Evolutionary conservation across 768 basidiomycete species (phyloP).

Genomic region (Mycena galopus): DNA sequence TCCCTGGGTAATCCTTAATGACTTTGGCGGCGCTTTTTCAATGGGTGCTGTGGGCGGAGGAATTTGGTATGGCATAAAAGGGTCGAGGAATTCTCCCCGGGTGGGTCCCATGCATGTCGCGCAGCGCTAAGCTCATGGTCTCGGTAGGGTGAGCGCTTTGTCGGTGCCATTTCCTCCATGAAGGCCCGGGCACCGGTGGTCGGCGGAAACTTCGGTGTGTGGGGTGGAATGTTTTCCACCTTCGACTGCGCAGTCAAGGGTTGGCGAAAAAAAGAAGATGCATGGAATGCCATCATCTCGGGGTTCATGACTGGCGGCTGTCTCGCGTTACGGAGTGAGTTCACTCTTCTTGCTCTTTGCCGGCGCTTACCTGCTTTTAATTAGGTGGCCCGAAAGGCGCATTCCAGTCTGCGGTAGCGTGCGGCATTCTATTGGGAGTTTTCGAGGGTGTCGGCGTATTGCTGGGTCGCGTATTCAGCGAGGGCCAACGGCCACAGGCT

Average conservation of each 20-base stretch:
- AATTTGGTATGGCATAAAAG: slow-evolving; percentile 99
- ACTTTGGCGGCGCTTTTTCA: slow-evolving; percentile 97
- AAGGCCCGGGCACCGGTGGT: slow-evolving; percentile 98
- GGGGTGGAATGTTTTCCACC: slow-evolving; percentile 98
- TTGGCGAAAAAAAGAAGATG: slow-evolving; percentile 96
- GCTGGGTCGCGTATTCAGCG: slow-evolving; percentile 89
- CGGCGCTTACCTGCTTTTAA: slow-evolving; percentile 25
- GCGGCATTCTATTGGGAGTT: slow-evolving; percentile 95
- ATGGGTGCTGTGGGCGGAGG: slow-evolving; percentile 99
- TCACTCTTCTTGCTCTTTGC: slow-evolving; percentile 7
- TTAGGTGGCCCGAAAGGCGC: slow-evolving; percentile 94
- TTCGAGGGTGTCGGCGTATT: slow-evolving; percentile 97
- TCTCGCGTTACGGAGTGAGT: slow-evolving; percentile 92
- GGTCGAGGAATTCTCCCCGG: slow-evolving; percentile 94
- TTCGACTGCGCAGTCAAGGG: slow-evolving; percentile 99
- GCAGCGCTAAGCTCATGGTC: slow-evolving; percentile 27
- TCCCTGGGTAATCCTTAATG: slow-evolving; percentile 98
- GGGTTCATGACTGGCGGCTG: slow-evolving; percentile 99
- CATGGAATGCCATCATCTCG: slow-evolving; percentile 98
- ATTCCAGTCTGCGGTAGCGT: slow-evolving; percentile 92
- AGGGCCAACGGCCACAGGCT: slow-evolving; percentile 76
- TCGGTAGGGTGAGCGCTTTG: slow-evolving; percentile 88
- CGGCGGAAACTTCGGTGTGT: slow-evolving; percentile 95
- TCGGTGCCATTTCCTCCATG: slow-evolving; percentile 95
- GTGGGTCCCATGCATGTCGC: slow-evolving; percentile 59